phyloP scores from a whole-genome alignment of 1,139 yeast species.

The Yamadazyma jaroonii region DNA sequence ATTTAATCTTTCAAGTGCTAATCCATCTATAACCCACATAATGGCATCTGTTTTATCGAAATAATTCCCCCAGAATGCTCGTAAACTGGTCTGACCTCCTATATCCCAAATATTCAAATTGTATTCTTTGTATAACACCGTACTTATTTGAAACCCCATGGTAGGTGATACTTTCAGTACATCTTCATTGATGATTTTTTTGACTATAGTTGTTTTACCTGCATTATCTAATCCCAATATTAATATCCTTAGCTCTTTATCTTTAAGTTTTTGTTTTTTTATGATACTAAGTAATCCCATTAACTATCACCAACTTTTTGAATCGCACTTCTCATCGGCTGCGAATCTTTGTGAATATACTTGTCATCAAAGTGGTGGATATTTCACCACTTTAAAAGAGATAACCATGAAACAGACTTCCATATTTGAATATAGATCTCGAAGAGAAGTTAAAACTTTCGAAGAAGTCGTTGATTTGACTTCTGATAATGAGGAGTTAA shows the following conservation, averaged over 20 bases:
- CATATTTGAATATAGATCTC: slow-evolving; percentile 10
- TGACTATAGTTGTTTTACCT: slow-evolving; percentile 82
- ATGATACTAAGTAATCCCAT: slow-evolving; percentile 89
- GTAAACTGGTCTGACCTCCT: slow-evolving; percentile 78
- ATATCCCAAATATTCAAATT: slow-evolving; percentile 71
- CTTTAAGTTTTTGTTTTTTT: slow-evolving; percentile 78
- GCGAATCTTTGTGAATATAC: background rate
- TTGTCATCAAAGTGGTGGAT: no score
- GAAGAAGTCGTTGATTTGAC: slow-evolving; percentile 11
- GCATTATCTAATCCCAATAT: slow-evolving; percentile 85
- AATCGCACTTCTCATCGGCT: background rate
- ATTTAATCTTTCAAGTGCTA: slow-evolving; percentile 55
- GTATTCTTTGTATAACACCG: slow-evolving; percentile 23
- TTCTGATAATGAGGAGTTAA: slow-evolving; percentile 4
- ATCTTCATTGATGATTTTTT: slow-evolving; percentile 55
- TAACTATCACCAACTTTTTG: background rate
- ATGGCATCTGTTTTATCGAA: slow-evolving; percentile 82
- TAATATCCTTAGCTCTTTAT: slow-evolving; percentile 69
- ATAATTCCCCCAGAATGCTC: slow-evolving; percentile 89
- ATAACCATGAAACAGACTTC: slow-evolving; percentile 12
- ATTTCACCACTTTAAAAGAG: background rate
- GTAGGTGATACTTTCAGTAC: slow-evolving; percentile 43
- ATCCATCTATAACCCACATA: slow-evolving; percentile 89
- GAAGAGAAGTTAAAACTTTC: slow-evolving; percentile 2
- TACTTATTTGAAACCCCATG: slow-evolving; percentile 51